Base-by-base conservation (phyloP, 495 filamentous ascomycete genomes). In the Tuber melanosporum region DNA sequence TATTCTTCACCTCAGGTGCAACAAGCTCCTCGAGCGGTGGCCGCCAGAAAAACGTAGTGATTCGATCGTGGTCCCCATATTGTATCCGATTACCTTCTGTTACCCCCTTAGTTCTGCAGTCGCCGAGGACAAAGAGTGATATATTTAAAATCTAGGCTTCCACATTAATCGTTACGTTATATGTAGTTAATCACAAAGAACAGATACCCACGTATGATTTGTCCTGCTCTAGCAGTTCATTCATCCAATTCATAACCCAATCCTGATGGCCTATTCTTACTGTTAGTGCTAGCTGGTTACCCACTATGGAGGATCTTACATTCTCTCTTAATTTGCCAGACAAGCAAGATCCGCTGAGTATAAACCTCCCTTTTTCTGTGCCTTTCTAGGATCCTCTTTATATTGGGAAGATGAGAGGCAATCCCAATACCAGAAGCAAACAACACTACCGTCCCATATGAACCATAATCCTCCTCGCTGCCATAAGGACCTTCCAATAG, bases 401-500 rank as follows among this genome's bases (percentile, higher is more conserved):
- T 84, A 76, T 85, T 85, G 22, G 82, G 84, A 45, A 86, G 76
- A 46, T 85, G 80, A 72, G 80, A 81, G 20, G 82, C 83, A 36
- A 86, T 86, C 3, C 85, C 84, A 72, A 86, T 86, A 32, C 85
- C 82, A 20, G 82, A 84, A 10, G 83, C 79, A 74, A 84, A 78
- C 78, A 86, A 83, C 32, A 86, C 75, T 41, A 84, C 76, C 73
- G 82, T 78, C 36, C 84, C 78, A 78, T 83, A 85, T 44, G 85
- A 78, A n/a, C 82, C 80, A 76, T 85, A 73, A 69, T 81, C 71
- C 75, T 81, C 74, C 32, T 78, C 79, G 5, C 57, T 32, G 39
- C 85, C 83, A 82, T 84, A 86, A 26, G 83, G 85, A 15, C 85
- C 81, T 78, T 86, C 82, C 39, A 86, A 83, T 76, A 81, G 84